Conservation (phyloP, 2,329 filamentous ascomycete genomes). For the Trichoderma koningiopsis region DNA sequence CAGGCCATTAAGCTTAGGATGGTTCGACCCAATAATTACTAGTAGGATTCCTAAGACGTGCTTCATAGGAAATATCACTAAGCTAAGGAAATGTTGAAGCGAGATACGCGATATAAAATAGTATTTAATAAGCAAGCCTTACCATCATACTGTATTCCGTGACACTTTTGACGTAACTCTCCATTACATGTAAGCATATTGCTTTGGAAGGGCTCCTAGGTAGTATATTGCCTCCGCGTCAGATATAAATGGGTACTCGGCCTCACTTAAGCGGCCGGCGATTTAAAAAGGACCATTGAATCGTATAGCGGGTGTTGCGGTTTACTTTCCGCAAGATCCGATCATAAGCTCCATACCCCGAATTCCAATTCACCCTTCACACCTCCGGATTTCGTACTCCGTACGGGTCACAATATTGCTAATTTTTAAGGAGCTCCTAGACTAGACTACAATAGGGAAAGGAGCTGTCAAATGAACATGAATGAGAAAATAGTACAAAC, state of each 20-base stretch:
- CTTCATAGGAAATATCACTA: not conserved
- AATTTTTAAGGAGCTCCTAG: not conserved
- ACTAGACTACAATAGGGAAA: not conserved
- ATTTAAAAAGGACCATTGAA: not conserved
- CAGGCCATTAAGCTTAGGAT: not conserved
- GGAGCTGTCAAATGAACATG: not conserved
- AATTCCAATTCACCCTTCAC: not conserved
- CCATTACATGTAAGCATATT: not conserved
- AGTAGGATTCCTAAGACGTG: not conserved
- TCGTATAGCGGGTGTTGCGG: not conserved
- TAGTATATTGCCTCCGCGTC: not conserved
- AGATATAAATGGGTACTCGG: not conserved
- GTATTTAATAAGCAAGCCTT: not conserved
- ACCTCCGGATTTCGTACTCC: no score
- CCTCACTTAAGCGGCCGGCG: not conserved
- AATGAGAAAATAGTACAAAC: not conserved
- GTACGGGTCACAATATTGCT: no score
- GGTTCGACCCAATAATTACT: not conserved
- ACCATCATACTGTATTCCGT: not conserved
- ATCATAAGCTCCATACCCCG: not conserved
- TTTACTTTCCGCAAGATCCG: not conserved
- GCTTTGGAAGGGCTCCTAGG: not conserved
- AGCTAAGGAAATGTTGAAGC: not conserved
- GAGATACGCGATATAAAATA: not conserved
- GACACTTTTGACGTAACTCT: not conserved